Percentiles rank a stretch among this genome's conserved stretches.
phyloP scores from a whole-genome alignment of 176 grass and related monocot species.

The Dendrocalamus sinicus region DNA sequence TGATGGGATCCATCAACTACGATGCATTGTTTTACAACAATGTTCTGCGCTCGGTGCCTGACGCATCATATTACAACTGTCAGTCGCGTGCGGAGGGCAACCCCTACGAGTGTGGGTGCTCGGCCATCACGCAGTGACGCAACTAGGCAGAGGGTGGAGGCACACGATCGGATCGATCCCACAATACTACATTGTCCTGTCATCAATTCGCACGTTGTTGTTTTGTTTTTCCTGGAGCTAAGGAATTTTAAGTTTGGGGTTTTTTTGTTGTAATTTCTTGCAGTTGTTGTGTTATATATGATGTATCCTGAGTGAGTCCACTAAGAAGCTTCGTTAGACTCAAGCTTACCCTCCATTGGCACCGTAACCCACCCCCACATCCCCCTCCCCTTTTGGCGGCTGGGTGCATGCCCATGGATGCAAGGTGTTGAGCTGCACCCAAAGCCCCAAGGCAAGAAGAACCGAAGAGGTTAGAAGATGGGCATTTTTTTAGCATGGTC shows the following conservation, averaged over 20 bases:
- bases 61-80: conserved; percentile 90
- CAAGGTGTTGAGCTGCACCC: no score
- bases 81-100: conserved; percentile 51
- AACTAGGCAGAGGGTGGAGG: neutral
- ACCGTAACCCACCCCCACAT: no score
- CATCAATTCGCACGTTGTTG: neutral
- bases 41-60: conserved; percentile 45
- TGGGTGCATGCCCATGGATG: no score
- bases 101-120: conserved; percentile 70
- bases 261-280: conserved; percentile 6
- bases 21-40: conserved; percentile 26
- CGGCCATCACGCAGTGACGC: conserved; percentile 57
- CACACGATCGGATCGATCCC: neutral
- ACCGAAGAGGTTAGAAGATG: no score
- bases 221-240: neutral
- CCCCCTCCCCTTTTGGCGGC: no score
- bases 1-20: conserved; percentile 64
- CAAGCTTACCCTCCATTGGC: no score
- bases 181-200: neutral
- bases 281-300: neutral
- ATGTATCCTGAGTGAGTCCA: neutral
- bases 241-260: neutral
- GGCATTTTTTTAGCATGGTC: no score
- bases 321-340: no score
- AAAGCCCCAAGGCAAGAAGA: no score